A percentile compares a stretch with the other conserved stretches of the same genome.
These are phyloP conservation scores for Physaria fendleri DNA, from an alignment of 345 rosid species.

Conservation along the genomic window DNA sequence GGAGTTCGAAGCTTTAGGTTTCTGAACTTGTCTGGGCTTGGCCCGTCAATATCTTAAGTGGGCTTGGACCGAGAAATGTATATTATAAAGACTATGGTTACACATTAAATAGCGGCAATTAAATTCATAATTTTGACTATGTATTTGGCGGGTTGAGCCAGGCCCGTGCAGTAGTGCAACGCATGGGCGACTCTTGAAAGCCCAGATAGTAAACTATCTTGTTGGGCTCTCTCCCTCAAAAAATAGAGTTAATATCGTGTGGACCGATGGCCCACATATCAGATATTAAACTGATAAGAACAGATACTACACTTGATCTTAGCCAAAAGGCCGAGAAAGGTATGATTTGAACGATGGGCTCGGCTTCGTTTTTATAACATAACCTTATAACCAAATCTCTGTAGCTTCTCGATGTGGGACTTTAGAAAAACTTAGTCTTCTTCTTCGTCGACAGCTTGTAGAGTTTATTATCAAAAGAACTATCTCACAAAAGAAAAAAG, in stretches of 20 bases:
- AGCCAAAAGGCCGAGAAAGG: constrained; percentile 75
- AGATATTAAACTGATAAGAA: no score
- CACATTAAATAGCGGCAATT: no score
- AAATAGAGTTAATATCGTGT: no score
- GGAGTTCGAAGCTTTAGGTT: no score
- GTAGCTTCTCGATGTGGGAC: constrained; percentile 14
- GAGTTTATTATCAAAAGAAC: no score
- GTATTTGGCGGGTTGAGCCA: neutral
- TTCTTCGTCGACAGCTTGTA: no score
- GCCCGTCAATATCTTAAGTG: no score
- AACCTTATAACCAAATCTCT: neutral
- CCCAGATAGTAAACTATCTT: constrained; percentile 14
- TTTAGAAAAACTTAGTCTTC: neutral
- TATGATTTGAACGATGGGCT: neutral
- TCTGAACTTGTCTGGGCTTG: no score
- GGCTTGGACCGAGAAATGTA: neutral
- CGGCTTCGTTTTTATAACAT: neutral
- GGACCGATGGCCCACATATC: no score
- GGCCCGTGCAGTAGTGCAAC: constrained; percentile 15
- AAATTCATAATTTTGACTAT: neutral
- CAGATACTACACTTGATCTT: constrained; percentile 52
- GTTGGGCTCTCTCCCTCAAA: neutral
- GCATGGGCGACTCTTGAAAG: neutral
- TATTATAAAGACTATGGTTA: no score
- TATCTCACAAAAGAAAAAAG: no score